phyloP scores from a whole-genome alignment of 2,329 filamentous ascomycete species.

The Xylaria sp. region DNA sequence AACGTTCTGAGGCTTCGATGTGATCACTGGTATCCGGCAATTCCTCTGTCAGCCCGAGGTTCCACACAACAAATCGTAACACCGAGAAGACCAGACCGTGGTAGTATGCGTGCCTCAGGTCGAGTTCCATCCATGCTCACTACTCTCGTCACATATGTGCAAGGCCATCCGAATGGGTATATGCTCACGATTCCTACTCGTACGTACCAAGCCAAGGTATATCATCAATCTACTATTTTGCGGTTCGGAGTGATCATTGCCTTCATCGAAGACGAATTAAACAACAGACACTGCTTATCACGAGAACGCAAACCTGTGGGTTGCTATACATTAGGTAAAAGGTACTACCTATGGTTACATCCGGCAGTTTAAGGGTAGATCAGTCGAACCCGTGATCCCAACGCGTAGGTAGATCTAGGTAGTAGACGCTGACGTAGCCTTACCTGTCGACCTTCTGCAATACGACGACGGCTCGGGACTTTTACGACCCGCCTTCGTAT shows the following conservation, averaged over 20 bases:
- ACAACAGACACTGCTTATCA: not conserved
- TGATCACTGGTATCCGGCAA: too few relatives aligned
- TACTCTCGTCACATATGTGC: too few relatives aligned
- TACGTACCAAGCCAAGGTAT: too few relatives aligned
- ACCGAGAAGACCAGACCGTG: too few relatives aligned
- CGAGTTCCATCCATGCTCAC: too few relatives aligned
- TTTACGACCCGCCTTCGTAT: not conserved
- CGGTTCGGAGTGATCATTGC: not conserved
- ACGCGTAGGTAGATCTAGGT: not conserved
- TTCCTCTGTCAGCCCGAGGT: too few relatives aligned
- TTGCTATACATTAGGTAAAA: not conserved
- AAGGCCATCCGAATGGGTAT: too few relatives aligned
- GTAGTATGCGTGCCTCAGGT: too few relatives aligned
- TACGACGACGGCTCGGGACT: conserved; percentile 18
- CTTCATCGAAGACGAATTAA: not conserved
- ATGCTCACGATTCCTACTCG: too few relatives aligned
- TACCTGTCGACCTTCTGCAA: conserved; percentile 6
- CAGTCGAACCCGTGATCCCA: not conserved
- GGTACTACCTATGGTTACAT: conserved; percentile 6
- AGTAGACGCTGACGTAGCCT: not conserved
- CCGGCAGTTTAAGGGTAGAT: conserved; percentile 9
- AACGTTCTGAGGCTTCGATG: too few relatives aligned
- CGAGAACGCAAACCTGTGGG: not conserved
- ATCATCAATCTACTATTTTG: not conserved
- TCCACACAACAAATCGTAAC: too few relatives aligned